Evolutionary conservation across 192 early-diverging fungal species (phyloP), one percentile per base, ranked within the genome.

Genomic region (Dissophora globulifera): DNA sequence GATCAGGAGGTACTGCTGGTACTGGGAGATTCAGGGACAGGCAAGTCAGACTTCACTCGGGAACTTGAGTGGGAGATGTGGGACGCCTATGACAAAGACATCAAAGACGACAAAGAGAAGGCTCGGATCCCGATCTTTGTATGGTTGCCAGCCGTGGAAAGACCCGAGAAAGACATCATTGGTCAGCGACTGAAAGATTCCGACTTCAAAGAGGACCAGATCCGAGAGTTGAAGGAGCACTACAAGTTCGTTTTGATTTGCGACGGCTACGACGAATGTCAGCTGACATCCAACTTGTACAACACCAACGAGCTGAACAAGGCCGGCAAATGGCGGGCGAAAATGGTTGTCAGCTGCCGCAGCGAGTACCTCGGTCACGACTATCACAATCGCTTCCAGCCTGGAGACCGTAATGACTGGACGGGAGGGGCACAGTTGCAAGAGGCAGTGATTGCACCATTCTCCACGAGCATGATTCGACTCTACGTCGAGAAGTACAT

Each of bases 11-110:
- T 67, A 22, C 50, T 67, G 10, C 30, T 67, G 23, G 5, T 67
- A 32, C 54, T 50, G 15, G 64, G 64, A 4, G 64, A 67, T 31
- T 65, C 62, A 19, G 62, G 62, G 42, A 52, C 52, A 6, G 62
- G 62, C 1, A 65, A 65, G 33, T 65, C 62, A 22, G 47, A 41
- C 13, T 65, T 55, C 42, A 55, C 46, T 25, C 17, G 26, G 6
- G 17, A 43, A 9, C 43, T 65, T 15, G 62, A 55, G 35, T 20
- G 22, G 3, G 7, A 25, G 1, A 42, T 65, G 30, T 65, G 42
- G 52, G 30, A 35, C 8, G 27, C 9, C 11, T 65, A 55, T n/a
- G n/a, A n/a, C n/a, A n/a, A n/a, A n/a, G n/a, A n/a, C n/a, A n/a
- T n/a, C n/a, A n/a, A n/a, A n/a, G n/a, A n/a, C 43, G 19, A 60